Conservation (phyloP, 2,329 filamentous ascomycete genomes). For the Podosphaera aphanis region DNA sequence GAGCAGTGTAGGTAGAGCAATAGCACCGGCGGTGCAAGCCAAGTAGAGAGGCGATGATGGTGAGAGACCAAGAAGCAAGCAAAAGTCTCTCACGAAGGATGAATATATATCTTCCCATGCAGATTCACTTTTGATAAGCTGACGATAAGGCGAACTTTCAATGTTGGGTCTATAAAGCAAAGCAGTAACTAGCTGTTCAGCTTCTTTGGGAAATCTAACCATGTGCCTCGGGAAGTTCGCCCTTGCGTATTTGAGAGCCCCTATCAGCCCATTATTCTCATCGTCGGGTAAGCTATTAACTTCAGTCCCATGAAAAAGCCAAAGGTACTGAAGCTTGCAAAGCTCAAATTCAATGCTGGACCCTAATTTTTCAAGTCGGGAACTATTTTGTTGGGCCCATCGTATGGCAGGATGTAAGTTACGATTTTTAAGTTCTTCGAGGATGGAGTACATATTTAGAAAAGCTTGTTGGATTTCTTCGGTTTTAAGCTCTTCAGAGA, state of each 20-base stretch:
- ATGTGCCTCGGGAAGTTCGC: slow-evolving; percentile 53
- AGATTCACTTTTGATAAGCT: slow-evolving; percentile 49
- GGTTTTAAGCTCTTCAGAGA: slow-evolving; percentile 27
- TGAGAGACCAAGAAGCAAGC: slow-evolving; percentile 68
- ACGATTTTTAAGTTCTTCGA: slow-evolving; percentile 49
- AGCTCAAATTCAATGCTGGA: slow-evolving; percentile 93
- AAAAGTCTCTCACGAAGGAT: slow-evolving; percentile 90
- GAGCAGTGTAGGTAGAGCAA: slow-evolving; percentile 68
- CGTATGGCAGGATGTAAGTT: slow-evolving; percentile 66
- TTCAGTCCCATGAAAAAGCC: slow-evolving; percentile 47
- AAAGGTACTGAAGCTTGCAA: slow-evolving; percentile 70
- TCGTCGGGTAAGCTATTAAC: slow-evolving; percentile 32
- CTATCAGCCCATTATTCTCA: slow-evolving; percentile 29
- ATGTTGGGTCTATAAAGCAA: slow-evolving; percentile 63
- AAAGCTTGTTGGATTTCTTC: slow-evolving; percentile 59
- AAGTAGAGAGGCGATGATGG: slow-evolving; percentile 85
- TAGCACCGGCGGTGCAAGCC: slow-evolving; percentile 73
- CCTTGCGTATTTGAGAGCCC: slow-evolving; percentile 55
- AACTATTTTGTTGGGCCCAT: slow-evolving; percentile 57
- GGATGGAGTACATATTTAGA: slow-evolving; percentile 70
- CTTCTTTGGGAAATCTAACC: slow-evolving; percentile 50
- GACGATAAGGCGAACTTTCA: slow-evolving; percentile 50
- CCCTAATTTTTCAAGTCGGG: slow-evolving; percentile 51
- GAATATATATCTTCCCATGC: slow-evolving; percentile 64
- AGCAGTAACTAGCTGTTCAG: slow-evolving; percentile 58